Evolutionary conservation across 2,329 filamentous ascomycete species (phyloP).

Genomic region (Apiospora arundinis): DNA sequence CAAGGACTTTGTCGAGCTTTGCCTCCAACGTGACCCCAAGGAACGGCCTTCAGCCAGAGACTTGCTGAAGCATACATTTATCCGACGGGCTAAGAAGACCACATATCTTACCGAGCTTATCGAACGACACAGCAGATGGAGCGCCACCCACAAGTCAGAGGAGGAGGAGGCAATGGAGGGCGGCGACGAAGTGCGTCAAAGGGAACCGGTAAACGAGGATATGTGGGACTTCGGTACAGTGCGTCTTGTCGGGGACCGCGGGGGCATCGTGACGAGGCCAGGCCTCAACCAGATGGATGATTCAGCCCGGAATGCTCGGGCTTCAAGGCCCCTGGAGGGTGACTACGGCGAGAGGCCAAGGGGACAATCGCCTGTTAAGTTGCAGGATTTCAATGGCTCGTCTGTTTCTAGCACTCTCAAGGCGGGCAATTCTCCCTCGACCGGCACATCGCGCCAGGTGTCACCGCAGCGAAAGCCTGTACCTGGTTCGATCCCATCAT

Average conservation of each 20-base stretch:
- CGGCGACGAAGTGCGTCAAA: conserved; percentile 61
- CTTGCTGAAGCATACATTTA: conserved; percentile 86
- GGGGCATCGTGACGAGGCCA: conserved; percentile 59
- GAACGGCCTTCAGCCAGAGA: conserved; percentile 88
- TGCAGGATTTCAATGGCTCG: conserved; percentile 50
- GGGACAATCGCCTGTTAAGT: conserved; percentile 59
- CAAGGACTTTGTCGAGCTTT: conserved; percentile 84
- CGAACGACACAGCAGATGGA: conserved; percentile 87
- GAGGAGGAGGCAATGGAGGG: conserved; percentile 71
- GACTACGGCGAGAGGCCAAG: conserved; percentile 59
- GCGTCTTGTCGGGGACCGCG: conserved; percentile 74
- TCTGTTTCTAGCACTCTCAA: conserved; percentile 63
- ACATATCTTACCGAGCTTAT: conserved; percentile 97
- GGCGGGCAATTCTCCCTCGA: conserved; percentile 46
- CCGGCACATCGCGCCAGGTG: conserved; percentile 59
- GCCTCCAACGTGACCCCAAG: conserved; percentile 85
- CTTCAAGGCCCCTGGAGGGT: conserved; percentile 57
- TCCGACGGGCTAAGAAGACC: conserved; percentile 90
- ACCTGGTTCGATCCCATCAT: conserved; percentile 45
- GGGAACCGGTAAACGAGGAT: conserved; percentile 73
- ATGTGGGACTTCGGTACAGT: conserved; percentile 99
- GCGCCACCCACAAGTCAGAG: conserved; percentile 76
- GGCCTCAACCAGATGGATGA: conserved; percentile 78
- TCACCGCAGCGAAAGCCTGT: conserved; percentile 67
- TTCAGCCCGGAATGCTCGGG: conserved; percentile 78